phyloP scores from a whole-genome alignment of 805 yeast genomes.

The Ogataea haglerorum region DNA sequence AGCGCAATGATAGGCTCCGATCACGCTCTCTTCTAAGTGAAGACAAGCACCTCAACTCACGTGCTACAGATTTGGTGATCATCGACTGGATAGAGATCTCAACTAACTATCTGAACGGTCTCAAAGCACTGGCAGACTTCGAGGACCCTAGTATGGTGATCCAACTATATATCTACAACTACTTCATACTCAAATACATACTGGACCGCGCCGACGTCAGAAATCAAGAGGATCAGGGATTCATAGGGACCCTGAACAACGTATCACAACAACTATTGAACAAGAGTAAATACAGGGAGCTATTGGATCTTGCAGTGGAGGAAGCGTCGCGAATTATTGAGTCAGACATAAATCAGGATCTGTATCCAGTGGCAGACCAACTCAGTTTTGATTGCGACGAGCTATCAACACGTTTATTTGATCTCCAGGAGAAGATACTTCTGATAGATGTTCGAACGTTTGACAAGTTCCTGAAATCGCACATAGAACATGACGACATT shows the following conservation, averaged over 20 bases:
- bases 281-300: conserved; percentile 12
- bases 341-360: conserved; percentile 6
- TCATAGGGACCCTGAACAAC: conserved; percentile 12
- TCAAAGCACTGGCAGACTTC: conserved; percentile 15
- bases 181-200: conserved; percentile 18
- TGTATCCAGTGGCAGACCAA: conserved; percentile 14
- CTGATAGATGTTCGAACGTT: conserved; percentile 40
- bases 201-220: conserved; percentile 11
- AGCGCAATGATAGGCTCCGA: conserved; percentile 7
- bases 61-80: conserved; percentile 5
- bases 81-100: conserved; percentile 26
- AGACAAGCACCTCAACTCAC: conserved; percentile 1
- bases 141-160: conserved; percentile 21
- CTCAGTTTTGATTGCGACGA: conserved; percentile 14
- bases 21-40: conserved; percentile 1
- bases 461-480: conserved; percentile 31
- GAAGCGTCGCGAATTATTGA: conserved; percentile 8
- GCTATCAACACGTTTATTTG: conserved; percentile 10
- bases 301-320: conserved; percentile 14
- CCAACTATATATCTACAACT: conserved; percentile 20
- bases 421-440: conserved; percentile 19
- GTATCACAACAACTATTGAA: conserved; percentile 12
- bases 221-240: conserved; percentile 17
- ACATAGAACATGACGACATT: conserved; percentile 37
- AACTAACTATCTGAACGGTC: conserved; percentile 18